A percentile compares a stretch with the other conserved stretches of the same genome.
Conservation (phyloP, 495 filamentous ascomycete species). For the Aspergillus sclerotiicarbonarius region DNA sequence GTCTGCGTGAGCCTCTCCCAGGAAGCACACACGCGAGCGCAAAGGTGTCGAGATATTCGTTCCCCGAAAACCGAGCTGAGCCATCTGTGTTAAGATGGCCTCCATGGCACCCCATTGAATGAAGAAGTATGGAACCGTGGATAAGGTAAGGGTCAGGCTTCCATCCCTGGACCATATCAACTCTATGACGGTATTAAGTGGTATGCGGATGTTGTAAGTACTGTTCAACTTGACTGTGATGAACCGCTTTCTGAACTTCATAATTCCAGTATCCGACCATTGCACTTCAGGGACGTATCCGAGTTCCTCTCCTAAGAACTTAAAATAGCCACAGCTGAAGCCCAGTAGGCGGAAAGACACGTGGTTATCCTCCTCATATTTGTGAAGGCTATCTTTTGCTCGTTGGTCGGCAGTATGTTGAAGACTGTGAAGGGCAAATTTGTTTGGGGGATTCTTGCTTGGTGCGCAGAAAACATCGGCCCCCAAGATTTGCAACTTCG, state of each 20-base stretch:
- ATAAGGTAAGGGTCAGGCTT: slow-evolving; percentile 13
- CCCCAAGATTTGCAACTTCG: slow-evolving; percentile 39
- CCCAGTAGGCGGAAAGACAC: slow-evolving; percentile 26
- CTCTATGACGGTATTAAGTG: slow-evolving; percentile 16
- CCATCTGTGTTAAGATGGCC: neutral
- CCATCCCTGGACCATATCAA: slow-evolving; percentile 12
- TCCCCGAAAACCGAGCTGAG: too few species aligned
- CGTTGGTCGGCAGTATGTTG: slow-evolving; percentile 14
- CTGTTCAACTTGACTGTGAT: slow-evolving; percentile 16
- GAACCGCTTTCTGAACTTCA: slow-evolving; percentile 41
- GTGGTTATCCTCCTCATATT: slow-evolving; percentile 1
- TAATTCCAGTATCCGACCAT: slow-evolving; percentile 26
- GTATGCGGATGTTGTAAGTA: slow-evolving; percentile 16
- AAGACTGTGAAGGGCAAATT: slow-evolving; percentile 37
- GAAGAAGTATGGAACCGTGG: slow-evolving; percentile 20
- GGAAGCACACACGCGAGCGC: slow-evolving; percentile 11
- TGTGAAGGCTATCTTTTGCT: neutral
- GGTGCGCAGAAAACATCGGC: slow-evolving; percentile 36
- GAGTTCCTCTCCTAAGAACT: slow-evolving; percentile 36
- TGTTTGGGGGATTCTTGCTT: slow-evolving; percentile 39
- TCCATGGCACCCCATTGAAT: neutral
- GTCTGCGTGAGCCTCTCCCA: slow-evolving; percentile 12
- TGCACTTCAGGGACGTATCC: slow-evolving; percentile 46
- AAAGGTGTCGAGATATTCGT: neutral
- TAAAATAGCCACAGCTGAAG: slow-evolving; percentile 51